A percentile compares a stretch with the other conserved stretches of the same genome.
Evolutionary conservation across 108 stramenopile species (phyloP).

Genomic region (Cyclotella distinguenda): DNA sequence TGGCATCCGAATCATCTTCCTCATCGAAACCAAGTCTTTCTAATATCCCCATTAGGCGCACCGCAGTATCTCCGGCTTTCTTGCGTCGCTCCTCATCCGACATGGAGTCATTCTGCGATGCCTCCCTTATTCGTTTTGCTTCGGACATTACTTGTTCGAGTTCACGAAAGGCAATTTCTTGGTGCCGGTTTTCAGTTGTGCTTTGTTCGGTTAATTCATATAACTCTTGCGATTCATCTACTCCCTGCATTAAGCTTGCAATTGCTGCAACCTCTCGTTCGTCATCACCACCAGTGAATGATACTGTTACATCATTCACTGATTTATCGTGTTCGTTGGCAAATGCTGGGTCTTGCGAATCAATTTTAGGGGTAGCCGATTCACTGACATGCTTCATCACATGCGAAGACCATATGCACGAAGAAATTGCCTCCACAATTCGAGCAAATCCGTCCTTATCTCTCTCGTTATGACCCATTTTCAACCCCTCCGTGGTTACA

Average conservation of each 20-base stretch:
- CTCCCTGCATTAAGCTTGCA: constrained; percentile 26
- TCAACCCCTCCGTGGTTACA: constrained; percentile 51
- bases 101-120: constrained; percentile 55
- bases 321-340: neutral
- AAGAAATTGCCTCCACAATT: constrained; percentile 75
- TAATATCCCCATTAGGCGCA: constrained; percentile 74
- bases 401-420: constrained; percentile 80
- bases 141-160: constrained; percentile 66
- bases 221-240: neutral
- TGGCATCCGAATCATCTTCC: constrained; percentile 65
- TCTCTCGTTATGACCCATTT: constrained; percentile 70
- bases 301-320: neutral
- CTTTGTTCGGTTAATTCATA: neutral
- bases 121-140: constrained; percentile 67
- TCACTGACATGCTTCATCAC: constrained; percentile 49
- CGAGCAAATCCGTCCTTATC: constrained; percentile 90
- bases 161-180: constrained; percentile 56
- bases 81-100: constrained; percentile 77
- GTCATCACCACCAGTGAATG: constrained; percentile 18
- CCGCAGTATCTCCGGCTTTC: constrained; percentile 76
- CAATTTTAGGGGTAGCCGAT: neutral
- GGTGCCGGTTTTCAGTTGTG: neutral
- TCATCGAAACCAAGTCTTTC: constrained; percentile 69
- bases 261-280: constrained; percentile 29
- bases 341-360: neutral